phyloP scores from a whole-genome alignment of 495 filamentous ascomycete genomes.

The Clavariopsis aquatica region DNA sequence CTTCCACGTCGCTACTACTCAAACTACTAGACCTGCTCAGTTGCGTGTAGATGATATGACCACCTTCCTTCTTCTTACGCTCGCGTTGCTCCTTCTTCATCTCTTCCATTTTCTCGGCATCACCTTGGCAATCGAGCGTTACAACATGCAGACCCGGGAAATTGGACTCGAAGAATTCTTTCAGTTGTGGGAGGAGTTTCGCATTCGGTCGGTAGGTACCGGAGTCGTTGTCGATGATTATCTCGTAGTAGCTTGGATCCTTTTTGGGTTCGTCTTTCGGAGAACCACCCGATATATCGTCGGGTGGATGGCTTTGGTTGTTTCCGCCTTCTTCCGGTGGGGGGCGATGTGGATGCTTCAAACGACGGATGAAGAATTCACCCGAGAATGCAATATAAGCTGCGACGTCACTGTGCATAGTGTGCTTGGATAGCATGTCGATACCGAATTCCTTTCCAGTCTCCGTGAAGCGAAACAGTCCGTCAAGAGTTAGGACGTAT shows the following conservation, averaged over 20 bases:
- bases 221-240: slow-evolving; percentile 92
- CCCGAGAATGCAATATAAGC: slow-evolving; percentile 88
- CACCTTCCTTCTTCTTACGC: slow-evolving; percentile 63
- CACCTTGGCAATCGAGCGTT: slow-evolving; percentile 65
- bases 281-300: slow-evolving; percentile 46
- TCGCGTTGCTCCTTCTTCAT: slow-evolving; percentile 67
- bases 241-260: slow-evolving; percentile 72
- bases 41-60: slow-evolving; percentile 65
- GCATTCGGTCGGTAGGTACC: slow-evolving; percentile 90
- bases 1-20: slow-evolving; percentile 75
- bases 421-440: slow-evolving; percentile 88
- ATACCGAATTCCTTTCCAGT: slow-evolving; percentile 94
- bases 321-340: slow-evolving; percentile 33
- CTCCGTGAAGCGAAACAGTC: slow-evolving; percentile 83
- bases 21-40: slow-evolving; percentile 56
- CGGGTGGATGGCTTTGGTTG: slow-evolving; percentile 41
- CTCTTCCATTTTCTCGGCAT: slow-evolving; percentile 61
- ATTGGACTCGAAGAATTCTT: slow-evolving; percentile 65
- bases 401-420: slow-evolving; percentile 88
- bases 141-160: slow-evolving; percentile 73
- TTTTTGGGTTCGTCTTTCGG: slow-evolving; percentile 47
- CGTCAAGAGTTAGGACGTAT: slow-evolving; percentile 87
- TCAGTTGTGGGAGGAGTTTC: slow-evolving; percentile 67
- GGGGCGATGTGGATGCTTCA: slow-evolving; percentile 46
- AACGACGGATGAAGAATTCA: slow-evolving; percentile 84